Evolutionary conservation across 2,329 filamentous ascomycete genomes (phyloP).

Genomic region (Lasiodiplodia sp.): DNA sequence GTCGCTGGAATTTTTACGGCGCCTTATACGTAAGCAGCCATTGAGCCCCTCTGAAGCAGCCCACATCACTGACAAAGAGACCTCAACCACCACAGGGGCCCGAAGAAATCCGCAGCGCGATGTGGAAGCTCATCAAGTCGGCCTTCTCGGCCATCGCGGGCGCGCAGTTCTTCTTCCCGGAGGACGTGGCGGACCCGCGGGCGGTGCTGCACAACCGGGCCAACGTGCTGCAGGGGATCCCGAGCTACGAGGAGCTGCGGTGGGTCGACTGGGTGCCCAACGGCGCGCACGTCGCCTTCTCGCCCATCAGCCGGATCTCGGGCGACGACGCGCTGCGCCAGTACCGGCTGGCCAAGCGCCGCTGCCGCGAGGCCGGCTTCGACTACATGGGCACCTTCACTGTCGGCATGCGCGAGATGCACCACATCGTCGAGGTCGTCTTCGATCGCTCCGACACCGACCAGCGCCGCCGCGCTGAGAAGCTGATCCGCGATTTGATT

Average conservation of each 20-base stretch:
- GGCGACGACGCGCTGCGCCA: constrained; percentile 51
- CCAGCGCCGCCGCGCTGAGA: constrained; percentile 37
- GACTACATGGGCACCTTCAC: constrained; percentile 39
- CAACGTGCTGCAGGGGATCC: constrained; percentile 35
- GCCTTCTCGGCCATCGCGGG: constrained; percentile 45
- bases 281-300: constrained; percentile 54
- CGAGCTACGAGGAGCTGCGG: constrained; percentile 48
- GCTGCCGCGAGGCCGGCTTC: constrained; percentile 36
- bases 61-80: background rate
- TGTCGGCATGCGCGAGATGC: constrained; percentile 52
- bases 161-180: constrained; percentile 44
- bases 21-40: constrained; percentile 39
- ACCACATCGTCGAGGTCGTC: constrained; percentile 46
- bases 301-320: constrained; percentile 55
- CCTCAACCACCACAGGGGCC: constrained; percentile 23
- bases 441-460: constrained; percentile 39
- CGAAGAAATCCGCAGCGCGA: constrained; percentile 38
- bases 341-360: constrained; percentile 41
- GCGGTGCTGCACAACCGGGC: constrained; percentile 37
- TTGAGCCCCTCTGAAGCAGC: no score
- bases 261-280: constrained; percentile 52
- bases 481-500: constrained; percentile 42
- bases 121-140: constrained; percentile 45
- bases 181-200: constrained; percentile 45
- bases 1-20: constrained; percentile 59